Evolutionary conservation across 2,329 filamentous ascomycete genomes (phyloP), one percentile per base, ranked within the genome.

Genomic region (Fusarium liriodendri): DNA sequence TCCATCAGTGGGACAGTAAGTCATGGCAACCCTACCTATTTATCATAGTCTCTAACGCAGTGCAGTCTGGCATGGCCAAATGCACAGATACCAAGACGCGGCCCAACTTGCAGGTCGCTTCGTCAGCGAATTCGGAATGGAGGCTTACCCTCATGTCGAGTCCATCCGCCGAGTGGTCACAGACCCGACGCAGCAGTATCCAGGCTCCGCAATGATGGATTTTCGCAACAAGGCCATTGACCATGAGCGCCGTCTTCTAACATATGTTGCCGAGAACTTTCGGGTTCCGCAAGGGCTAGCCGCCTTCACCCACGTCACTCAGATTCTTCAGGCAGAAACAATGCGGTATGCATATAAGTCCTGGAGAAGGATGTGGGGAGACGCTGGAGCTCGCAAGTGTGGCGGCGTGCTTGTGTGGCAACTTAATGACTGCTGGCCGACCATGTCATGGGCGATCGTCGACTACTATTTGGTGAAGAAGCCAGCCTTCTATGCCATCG

Each of bases 161-260:
- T 95, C 94, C 0, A 91, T 94, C 70, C 88, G 90, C 52, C 83
- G 87, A 37, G 95, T 91, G 79, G 88, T 94, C 73, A 89, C 87
- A 2, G 75, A 83, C 10, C 79, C 82, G 16, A 80, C 84, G 52
- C 88, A 92, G 63, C 85, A 89, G 20, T 85, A 87, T 35, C 90
- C 93, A 1, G 92, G 94, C 72, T 94, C 92, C 5, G 90, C 91
- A 69, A 91, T 92, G 67, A 86, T 95, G 55, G 93, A 95, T 78
- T 95, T 95, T 79, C 94, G 95, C 83, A 96, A 96, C 83, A 96
- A 96, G 82, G 94, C 93, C 9, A 91, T 91, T 74, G 93, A 93
- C 0, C 93, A 95, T 77, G 93, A 95, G 80, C 87, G 93, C 38
- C 87, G 93, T 42, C 90, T 95, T 68, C 91, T 92, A 14, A 90